Evolutionary conservation across 805 yeast genomes (phyloP).

Genomic region (Candida andamanensis): DNA sequence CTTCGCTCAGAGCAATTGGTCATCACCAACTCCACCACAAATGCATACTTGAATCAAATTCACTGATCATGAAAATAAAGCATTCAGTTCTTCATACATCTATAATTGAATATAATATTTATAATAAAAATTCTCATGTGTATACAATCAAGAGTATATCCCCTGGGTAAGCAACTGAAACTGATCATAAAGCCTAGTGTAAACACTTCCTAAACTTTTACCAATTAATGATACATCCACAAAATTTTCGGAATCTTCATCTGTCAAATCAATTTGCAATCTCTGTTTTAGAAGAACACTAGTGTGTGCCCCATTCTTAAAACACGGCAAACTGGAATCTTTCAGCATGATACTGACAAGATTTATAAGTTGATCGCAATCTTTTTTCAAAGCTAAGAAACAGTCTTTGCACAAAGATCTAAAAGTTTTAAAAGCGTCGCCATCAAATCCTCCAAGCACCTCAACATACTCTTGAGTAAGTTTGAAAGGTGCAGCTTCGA

Average conservation of each 20-base stretch:
- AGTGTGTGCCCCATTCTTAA: constrained; percentile 81
- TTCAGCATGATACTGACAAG: constrained; percentile 93
- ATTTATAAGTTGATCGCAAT: constrained; percentile 68
- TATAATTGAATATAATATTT: no score
- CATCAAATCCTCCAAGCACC: constrained; percentile 72
- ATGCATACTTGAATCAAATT: background rate
- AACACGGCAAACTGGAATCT: constrained; percentile 87
- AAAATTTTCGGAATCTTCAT: constrained; percentile 65
- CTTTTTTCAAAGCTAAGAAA: constrained; percentile 66
- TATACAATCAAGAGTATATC: constrained; percentile 45
- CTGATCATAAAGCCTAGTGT: constrained; percentile 91
- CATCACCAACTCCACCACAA: constrained; percentile 5
- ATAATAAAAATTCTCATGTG: no score
- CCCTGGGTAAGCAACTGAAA: constrained; percentile 95
- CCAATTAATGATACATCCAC: constrained; percentile 74
- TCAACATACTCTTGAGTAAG: constrained; percentile 87
- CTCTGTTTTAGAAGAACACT: constrained; percentile 75
- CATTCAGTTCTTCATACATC: no score
- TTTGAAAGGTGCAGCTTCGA: constrained; percentile 97
- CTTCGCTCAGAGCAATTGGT: constrained; percentile 1
- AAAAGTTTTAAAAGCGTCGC: constrained; percentile 57
- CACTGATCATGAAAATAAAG: no score
- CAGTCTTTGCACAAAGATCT: constrained; percentile 62
- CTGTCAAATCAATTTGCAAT: constrained; percentile 70
- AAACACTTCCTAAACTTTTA: constrained; percentile 80